Conservation (phyloP, 2,329 filamentous ascomycete species). For the Furcasterigmium sp. region DNA sequence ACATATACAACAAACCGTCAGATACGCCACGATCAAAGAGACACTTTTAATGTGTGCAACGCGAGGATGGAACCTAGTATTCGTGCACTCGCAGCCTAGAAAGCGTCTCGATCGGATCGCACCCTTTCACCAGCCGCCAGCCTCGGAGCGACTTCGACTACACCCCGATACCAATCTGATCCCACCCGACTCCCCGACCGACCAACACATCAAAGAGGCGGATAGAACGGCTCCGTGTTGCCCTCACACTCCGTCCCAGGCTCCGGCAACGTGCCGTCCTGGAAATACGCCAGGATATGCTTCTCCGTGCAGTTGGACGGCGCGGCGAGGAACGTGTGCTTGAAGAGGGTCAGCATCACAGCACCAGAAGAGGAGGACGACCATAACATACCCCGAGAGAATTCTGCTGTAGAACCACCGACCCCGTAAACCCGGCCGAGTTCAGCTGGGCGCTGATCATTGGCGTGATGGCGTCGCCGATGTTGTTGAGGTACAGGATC, state of each 20-base stretch:
- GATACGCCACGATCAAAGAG: too few species aligned
- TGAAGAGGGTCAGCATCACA: background rate
- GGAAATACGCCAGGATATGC: constrained; percentile 38
- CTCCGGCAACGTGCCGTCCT: constrained; percentile 37
- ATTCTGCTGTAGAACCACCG: constrained; percentile 41
- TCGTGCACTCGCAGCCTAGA: background rate
- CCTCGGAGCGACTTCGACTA: too few species aligned
- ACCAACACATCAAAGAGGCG: background rate
- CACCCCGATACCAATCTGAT: background rate
- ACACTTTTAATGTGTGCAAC: too few species aligned
- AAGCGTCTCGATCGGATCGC: too few species aligned
- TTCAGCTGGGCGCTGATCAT: constrained; percentile 37
- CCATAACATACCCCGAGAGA: constrained; percentile 39
- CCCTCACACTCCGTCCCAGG: constrained; percentile 39
- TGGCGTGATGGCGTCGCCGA: constrained; percentile 46
- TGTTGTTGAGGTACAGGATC: constrained; percentile 39
- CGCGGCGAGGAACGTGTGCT: constrained; percentile 47
- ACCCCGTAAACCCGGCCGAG: constrained; percentile 36
- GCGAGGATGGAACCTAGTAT: background rate
- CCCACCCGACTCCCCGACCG: background rate
- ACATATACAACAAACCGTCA: too few species aligned
- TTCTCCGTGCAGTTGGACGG: constrained; percentile 37
- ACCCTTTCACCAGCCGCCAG: too few species aligned
- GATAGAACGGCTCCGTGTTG: constrained; percentile 35
- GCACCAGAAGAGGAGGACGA: background rate